Evolutionary conservation across 176 grass and related monocot genomes (phyloP), one percentile per base, ranked within the genome.

Genomic region (Chrysopogon serrulatus): DNA sequence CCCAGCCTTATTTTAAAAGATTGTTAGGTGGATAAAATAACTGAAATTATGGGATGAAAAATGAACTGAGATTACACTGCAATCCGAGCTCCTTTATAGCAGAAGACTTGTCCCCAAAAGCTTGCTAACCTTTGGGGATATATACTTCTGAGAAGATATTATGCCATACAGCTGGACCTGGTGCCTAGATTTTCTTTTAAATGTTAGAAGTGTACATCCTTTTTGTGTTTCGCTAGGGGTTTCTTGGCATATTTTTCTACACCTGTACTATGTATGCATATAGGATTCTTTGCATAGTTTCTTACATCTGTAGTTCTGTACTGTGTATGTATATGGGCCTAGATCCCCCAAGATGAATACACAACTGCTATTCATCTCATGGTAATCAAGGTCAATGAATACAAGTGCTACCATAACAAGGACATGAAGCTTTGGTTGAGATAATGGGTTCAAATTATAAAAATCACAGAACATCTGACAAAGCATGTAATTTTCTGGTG

Each of bases 71-170:
- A 89, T n/a, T 39, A 36, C 76, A 66, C 70, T 68, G 76, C 87
- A 76, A 74, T 76, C 82, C 62, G 37, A 89, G 77, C 62, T 81
- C 85, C 70, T 82, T 89, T 85, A 19, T 51, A 40, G 82, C 40
- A 81, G 77, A 89, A 84, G 87, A 63, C 61, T 79, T 32, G 68
- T 67, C 32, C 61, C 31, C 49, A 32, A 77, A 80, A 89, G 87
- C 51, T 56, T 85, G 77, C 84, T 57, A 4, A 85, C 63, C 87
- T 68, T 68, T 45, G 48, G 73, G 51, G 18, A 76, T 60, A 84
- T 84, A 68, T 75, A 61, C 40, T 8, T 59, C 21, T 23, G 45
- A 30, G 0, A 68, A 69, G 36, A 36, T 57, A 66, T 86, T 49
- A 28, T 12, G 39, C 42, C 57, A 26, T 43, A 74, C 59, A 78